Evolutionary conservation across 257 asterid genomes (phyloP).

Genomic region (Leonotis leonurus): DNA sequence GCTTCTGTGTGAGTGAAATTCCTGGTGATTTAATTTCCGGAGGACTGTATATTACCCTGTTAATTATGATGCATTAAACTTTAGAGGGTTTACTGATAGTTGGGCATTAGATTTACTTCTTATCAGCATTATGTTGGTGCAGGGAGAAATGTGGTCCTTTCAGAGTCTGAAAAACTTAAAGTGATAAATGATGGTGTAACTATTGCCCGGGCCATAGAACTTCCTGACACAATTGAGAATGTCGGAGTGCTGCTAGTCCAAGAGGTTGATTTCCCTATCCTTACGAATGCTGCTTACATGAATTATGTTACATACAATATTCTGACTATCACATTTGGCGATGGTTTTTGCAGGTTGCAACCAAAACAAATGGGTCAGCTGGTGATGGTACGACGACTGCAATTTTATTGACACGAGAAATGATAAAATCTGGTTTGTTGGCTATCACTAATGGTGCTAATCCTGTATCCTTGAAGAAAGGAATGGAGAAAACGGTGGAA

Average conservation of each 20-base stretch:
- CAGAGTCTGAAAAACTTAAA: conserved; percentile 56
- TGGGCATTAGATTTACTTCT: neutral
- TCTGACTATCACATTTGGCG: conserved; percentile 15
- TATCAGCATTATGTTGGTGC: conserved; percentile 15
- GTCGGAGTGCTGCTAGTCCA: conserved; percentile 72
- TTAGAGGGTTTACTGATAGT: neutral
- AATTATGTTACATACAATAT: neutral
- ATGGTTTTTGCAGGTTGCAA: conserved; percentile 57
- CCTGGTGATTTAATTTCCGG: neutral
- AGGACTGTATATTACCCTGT: neutral
- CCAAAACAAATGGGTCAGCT: conserved; percentile 70
- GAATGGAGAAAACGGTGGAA: conserved; percentile 74
- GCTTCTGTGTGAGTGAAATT: neutral
- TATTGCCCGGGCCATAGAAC: conserved; percentile 88
- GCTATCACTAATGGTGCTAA: conserved; percentile 86
- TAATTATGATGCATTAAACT: neutral
- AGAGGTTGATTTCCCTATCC: conserved; percentile 44
- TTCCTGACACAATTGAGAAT: conserved; percentile 82
- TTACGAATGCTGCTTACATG: neutral
- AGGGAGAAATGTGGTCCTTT: conserved; percentile 84
- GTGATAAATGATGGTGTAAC: conserved; percentile 93
- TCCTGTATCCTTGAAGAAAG: conserved; percentile 70
- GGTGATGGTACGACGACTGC: conserved; percentile 99
- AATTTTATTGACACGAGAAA: conserved; percentile 82
- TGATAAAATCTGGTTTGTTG: conserved; percentile 67